Percentiles rank a stretch among this genome's conserved stretches.
These are phyloP conservation scores for Phaeosphaeria sp. DNA, from an alignment of 2,329 filamentous ascomycete genomes.

Conservation along the genomic window DNA sequence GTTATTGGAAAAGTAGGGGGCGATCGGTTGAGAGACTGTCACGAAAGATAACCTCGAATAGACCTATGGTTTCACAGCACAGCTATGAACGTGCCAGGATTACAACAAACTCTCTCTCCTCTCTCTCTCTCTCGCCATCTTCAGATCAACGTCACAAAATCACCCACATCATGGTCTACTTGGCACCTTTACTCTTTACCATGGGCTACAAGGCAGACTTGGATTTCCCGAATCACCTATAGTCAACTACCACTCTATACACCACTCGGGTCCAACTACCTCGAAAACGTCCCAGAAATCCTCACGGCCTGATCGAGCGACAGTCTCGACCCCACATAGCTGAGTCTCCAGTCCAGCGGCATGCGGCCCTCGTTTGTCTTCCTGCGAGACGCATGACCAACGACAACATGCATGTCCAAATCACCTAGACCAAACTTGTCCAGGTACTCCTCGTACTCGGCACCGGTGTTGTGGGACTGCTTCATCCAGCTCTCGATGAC, in stretches of 20 bases:
- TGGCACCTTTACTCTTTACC: too few species aligned
- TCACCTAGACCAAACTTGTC: constrained; percentile 9
- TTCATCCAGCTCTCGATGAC: constrained; percentile 19
- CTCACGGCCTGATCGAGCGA: constrained; percentile 9
- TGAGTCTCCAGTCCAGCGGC: constrained; percentile 19
- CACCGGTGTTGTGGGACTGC: constrained; percentile 15
- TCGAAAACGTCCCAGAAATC: not conserved
- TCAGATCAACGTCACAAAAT: too few species aligned
- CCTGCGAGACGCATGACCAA: constrained; percentile 17
- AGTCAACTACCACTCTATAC: too few species aligned
- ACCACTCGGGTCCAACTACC: not conserved
- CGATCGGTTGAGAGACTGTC: too few species aligned
- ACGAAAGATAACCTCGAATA: too few species aligned
- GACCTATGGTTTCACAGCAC: too few species aligned
- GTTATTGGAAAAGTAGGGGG: constrained; percentile 28
- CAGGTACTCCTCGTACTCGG: constrained; percentile 15
- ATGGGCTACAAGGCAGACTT: too few species aligned
- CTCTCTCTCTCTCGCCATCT: too few species aligned
- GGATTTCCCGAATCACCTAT: too few species aligned
- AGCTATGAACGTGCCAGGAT: too few species aligned
- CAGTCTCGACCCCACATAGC: constrained; percentile 10
- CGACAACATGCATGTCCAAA: constrained; percentile 17
- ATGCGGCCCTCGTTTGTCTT: constrained; percentile 16
- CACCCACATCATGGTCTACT: too few species aligned
- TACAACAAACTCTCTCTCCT: too few species aligned